Evolutionary conservation across 192 early-diverging fungal species (phyloP).

Genomic region (Entomortierella chlamydospora): DNA sequence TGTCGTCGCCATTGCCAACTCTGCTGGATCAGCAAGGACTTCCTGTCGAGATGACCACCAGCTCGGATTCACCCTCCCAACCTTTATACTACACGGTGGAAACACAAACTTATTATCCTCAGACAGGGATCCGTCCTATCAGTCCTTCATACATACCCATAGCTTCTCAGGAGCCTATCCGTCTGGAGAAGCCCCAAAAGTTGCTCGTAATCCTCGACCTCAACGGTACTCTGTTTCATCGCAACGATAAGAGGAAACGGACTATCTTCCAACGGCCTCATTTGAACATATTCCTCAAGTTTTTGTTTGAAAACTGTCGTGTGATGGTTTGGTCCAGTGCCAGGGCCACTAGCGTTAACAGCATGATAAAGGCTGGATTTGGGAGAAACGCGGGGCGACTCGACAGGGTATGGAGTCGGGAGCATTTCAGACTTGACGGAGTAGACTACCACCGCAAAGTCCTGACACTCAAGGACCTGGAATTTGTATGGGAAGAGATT

Average conservation of each 20-base stretch:
- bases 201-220: slow-evolving; percentile 76
- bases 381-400: slow-evolving; percentile 25
- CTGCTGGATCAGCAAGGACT: too few species aligned
- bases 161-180: slow-evolving; percentile 1
- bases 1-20: neutral
- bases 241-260: slow-evolving; percentile 11
- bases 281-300: slow-evolving; percentile 64
- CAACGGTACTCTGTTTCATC: slow-evolving; percentile 74
- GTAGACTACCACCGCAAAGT: slow-evolving; percentile 56
- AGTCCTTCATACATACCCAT: slow-evolving; percentile 4
- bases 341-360: slow-evolving; percentile 60
- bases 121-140: slow-evolving; percentile 33
- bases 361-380: slow-evolving; percentile 65
- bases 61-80: neutral
- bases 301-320: slow-evolving; percentile 64
- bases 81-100: slow-evolving; percentile 4
- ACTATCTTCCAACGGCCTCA: slow-evolving; percentile 60
- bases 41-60: too few species aligned
- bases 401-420: slow-evolving; percentile 70
- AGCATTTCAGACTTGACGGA: slow-evolving; percentile 56
- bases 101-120: slow-evolving; percentile 15
- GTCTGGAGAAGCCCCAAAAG: slow-evolving; percentile 5
- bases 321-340: slow-evolving; percentile 86
- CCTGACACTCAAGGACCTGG: slow-evolving; percentile 73
- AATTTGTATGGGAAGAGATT: slow-evolving; percentile 61